A percentile compares a stretch with the other conserved stretches of the same genome.
These are phyloP conservation scores for Malassezia arunalokei DNA, from an alignment of 1,284 basidiomycete species.

Conservation along the genomic window DNA sequence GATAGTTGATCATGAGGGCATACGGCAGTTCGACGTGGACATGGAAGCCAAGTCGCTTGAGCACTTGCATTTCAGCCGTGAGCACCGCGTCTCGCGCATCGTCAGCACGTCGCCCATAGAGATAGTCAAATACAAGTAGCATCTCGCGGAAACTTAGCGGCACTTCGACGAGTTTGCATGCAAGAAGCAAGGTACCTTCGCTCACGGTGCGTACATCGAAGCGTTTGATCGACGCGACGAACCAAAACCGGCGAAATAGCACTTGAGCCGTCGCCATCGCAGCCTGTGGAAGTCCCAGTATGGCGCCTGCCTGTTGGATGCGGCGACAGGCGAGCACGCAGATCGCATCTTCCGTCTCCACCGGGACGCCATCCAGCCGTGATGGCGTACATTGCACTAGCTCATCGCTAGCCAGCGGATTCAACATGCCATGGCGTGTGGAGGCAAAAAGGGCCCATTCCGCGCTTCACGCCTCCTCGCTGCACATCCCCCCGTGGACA, in stretches of 20 bases:
- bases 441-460: not conserved
- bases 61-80: conserved; percentile 89
- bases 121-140: conserved; percentile 81
- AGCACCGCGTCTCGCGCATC: conserved; percentile 79
- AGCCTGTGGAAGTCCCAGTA: conserved; percentile 87
- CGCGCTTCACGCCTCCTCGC: not conserved
- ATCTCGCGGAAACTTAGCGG: conserved; percentile 80
- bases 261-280: conserved; percentile 93
- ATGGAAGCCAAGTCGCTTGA: conserved; percentile 56
- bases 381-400: conserved; percentile 74
- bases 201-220: conserved; percentile 67
- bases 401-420: conserved; percentile 67
- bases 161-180: conserved; percentile 90
- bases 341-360: conserved; percentile 69
- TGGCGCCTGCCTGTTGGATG: conserved; percentile 82
- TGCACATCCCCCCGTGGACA: not conserved
- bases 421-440: conserved; percentile 31
- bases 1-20: conserved; percentile 85
- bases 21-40: conserved; percentile 70
- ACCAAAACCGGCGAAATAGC: conserved; percentile 93
- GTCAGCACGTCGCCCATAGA: conserved; percentile 58
- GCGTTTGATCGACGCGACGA: conserved; percentile 79
- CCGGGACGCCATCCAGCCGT: conserved; percentile 64
- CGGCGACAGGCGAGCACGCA: conserved; percentile 66
- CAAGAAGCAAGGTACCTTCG: conserved; percentile 83